Evolutionary conservation across 495 filamentous ascomycete species (phyloP).

Genomic region (Neurospora sp.): DNA sequence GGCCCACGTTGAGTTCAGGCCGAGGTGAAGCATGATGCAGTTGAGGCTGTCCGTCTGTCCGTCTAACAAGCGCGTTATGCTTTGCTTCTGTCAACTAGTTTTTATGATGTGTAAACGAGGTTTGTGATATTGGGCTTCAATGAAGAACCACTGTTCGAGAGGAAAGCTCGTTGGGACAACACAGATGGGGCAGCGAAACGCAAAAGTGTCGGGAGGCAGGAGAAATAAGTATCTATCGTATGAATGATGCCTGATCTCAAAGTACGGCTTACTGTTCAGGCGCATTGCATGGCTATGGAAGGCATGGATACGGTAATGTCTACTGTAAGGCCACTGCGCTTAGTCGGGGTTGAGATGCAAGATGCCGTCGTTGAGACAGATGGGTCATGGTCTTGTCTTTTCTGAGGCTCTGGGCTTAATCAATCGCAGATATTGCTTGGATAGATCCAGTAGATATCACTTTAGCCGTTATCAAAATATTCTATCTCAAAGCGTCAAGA

Average conservation of each 20-base stretch:
- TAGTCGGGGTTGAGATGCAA: background rate
- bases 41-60: background rate
- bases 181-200: background rate
- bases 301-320: background rate
- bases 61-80: background rate
- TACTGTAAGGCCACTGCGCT: background rate
- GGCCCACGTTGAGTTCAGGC: background rate
- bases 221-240: background rate
- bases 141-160: background rate
- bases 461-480: background rate
- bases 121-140: background rate
- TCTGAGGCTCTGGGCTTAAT: conserved; percentile 1
- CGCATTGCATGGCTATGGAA: background rate
- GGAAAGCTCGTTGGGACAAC: background rate
- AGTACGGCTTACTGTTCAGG: background rate
- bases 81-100: background rate
- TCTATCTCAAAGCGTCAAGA: background rate
- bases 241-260: background rate
- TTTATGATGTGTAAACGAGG: background rate
- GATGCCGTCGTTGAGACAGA: background rate
- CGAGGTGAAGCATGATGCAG: background rate
- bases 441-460: background rate
- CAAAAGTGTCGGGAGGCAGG: background rate
- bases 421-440: too few species aligned
- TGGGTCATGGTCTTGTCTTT: background rate